Percentiles rank a stretch among this genome's conserved stretches.
Evolutionary conservation across 352 stramenopile genomes (phyloP).

Genomic region (Aphanomyces euteiches): DNA sequence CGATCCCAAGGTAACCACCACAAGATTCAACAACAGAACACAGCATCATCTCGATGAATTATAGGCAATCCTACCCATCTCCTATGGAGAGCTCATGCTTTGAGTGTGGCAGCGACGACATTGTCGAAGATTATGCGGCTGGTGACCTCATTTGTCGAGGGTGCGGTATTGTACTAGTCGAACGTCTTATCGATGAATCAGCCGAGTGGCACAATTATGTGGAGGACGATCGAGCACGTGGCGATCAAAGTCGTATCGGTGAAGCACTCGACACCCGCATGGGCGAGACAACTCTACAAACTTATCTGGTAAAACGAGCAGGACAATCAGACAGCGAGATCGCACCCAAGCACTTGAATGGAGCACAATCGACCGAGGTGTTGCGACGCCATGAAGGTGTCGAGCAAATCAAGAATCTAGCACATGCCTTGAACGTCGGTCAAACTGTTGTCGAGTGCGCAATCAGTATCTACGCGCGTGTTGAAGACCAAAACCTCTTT

Average conservation of each 20-base stretch:
- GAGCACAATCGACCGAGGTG: constrained; percentile 54
- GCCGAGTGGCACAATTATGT: constrained; percentile 83
- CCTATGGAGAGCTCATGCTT: constrained; percentile 36
- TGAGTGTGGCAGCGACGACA: constrained; percentile 66
- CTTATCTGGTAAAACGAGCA: constrained; percentile 52
- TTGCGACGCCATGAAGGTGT: constrained; percentile 68
- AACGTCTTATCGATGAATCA: constrained; percentile 85
- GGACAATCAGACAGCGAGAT: constrained; percentile 31
- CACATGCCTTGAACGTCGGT: constrained; percentile 56
- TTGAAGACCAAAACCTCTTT: constrained; percentile 59
- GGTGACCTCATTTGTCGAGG: constrained; percentile 76
- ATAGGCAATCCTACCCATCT: constrained; percentile 10
- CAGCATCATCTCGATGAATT: constrained; percentile 5
- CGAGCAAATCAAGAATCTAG: constrained; percentile 60
- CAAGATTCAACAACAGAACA: background rate
- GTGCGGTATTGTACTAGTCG: constrained; percentile 82
- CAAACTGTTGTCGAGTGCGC: constrained; percentile 61
- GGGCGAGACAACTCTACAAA: constrained; percentile 57
- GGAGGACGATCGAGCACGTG: constrained; percentile 79
- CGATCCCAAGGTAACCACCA: constrained; percentile 1
- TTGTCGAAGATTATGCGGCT: constrained; percentile 75
- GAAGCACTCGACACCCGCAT: constrained; percentile 60
- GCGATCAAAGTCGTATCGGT: constrained; percentile 76
- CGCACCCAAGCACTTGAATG: constrained; percentile 55
- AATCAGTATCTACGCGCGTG: constrained; percentile 63